Evolutionary conservation across 2,329 filamentous ascomycete species (phyloP).

Genomic region (Monosporascus sp.): DNA sequence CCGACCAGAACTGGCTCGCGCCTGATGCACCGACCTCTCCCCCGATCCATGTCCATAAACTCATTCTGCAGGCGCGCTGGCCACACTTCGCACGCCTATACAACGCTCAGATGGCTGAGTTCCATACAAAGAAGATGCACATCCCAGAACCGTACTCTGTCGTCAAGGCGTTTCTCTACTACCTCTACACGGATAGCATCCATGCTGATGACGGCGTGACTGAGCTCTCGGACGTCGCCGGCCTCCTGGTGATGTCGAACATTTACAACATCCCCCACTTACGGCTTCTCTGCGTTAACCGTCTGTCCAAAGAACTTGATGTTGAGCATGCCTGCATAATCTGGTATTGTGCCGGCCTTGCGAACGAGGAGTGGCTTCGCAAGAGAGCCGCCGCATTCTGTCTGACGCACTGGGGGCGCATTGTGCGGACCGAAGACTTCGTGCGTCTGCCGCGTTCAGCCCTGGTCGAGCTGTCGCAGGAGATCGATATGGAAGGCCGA

Average conservation of each 20-base stretch:
- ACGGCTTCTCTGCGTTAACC: constrained; percentile 83
- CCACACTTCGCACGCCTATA: constrained; percentile 93
- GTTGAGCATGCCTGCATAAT: constrained; percentile 92
- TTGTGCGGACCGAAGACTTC: constrained; percentile 87
- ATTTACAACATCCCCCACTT: constrained; percentile 96
- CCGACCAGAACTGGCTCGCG: constrained; percentile 52
- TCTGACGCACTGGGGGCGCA: constrained; percentile 88
- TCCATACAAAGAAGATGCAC: constrained; percentile 95
- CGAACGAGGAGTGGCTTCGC: constrained; percentile 89
- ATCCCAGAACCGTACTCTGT: constrained; percentile 94
- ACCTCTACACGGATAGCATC: constrained; percentile 94
- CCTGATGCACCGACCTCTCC: constrained; percentile 63
- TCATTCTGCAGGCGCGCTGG: constrained; percentile 93
- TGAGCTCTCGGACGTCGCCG: constrained; percentile 79
- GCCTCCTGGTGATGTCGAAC: constrained; percentile 94
- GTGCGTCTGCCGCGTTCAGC: constrained; percentile 71
- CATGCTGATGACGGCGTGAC: constrained; percentile 67
- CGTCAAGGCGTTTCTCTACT: constrained; percentile 91
- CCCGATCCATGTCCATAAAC: constrained; percentile 89
- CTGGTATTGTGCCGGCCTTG: constrained; percentile 88
- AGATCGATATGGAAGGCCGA: constrained; percentile 88
- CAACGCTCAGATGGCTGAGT: constrained; percentile 92
- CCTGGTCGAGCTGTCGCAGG: constrained; percentile 86
- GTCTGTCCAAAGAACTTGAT: constrained; percentile 84
- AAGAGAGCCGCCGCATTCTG: constrained; percentile 84